Evolutionary conservation across 2,329 filamentous ascomycete species (phyloP).

Genomic region (Hypoxylon sp.): DNA sequence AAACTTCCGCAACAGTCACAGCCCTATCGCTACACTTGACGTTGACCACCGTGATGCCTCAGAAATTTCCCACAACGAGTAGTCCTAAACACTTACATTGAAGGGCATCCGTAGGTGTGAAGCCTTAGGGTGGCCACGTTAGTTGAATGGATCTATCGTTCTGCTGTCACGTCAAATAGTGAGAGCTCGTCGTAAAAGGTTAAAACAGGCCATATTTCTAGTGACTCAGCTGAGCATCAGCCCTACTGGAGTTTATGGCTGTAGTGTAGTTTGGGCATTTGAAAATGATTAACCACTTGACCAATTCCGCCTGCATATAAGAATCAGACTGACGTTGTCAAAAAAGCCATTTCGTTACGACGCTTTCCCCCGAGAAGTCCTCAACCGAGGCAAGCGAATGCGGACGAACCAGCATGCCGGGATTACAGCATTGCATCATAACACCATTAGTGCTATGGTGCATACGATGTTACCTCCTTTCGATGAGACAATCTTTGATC

Average conservation of each 20-base stretch:
- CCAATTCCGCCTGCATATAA: not conserved
- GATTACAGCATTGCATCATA: constrained; percentile 31
- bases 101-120: too few relatives aligned
- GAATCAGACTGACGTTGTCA: not conserved
- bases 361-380: not conserved
- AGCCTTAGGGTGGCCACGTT: not conserved
- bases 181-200: not conserved
- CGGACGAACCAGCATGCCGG: constrained; percentile 1
- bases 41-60: too few relatives aligned
- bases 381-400: constrained; percentile 1
- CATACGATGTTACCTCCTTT: constrained; percentile 10
- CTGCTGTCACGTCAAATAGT: not conserved
- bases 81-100: not conserved
- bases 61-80: not conserved
- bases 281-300: not conserved
- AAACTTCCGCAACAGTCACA: too few relatives aligned
- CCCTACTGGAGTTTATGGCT: not conserved
- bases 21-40: not conserved
- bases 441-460: not conserved
- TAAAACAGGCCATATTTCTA: not conserved
- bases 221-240: not conserved
- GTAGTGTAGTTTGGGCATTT: not conserved
- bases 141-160: not conserved
- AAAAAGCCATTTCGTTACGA: not conserved
- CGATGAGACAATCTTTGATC: constrained; percentile 19